Percentiles rank a stretch among this genome's conserved stretches.
Evolutionary conservation across 768 basidiomycete species (phyloP).

Genomic region (Tulasnella sp.): DNA sequence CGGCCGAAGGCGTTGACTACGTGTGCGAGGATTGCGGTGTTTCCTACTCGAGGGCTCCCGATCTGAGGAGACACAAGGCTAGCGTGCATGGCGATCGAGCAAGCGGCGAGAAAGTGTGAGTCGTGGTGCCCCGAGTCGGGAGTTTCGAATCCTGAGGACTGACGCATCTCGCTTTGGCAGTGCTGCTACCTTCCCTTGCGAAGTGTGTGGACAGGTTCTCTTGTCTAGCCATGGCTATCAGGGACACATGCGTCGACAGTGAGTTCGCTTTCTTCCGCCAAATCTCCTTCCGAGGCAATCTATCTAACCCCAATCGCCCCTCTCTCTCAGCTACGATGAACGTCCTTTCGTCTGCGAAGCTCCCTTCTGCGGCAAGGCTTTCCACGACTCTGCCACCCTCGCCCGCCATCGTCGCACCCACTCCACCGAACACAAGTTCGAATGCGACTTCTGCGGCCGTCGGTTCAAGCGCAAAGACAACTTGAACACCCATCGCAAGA

Average conservation of each 20-base stretch:
- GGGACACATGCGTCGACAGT: constrained; percentile 18
- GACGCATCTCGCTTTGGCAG: background rate
- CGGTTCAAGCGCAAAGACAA: constrained; percentile 19
- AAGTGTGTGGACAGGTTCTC: constrained; percentile 18
- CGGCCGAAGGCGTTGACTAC: constrained; percentile 5
- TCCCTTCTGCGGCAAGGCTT: constrained; percentile 51
- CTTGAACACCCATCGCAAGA: constrained; percentile 21
- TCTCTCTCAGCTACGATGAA: constrained; percentile 16
- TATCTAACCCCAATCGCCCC: background rate
- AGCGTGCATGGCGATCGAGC: constrained; percentile 13
- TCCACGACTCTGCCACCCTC: constrained; percentile 85
- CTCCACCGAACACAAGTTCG: constrained; percentile 21
- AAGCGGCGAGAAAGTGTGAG: constrained; percentile 18
- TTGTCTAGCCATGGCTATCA: constrained; percentile 18
- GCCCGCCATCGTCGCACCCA: constrained; percentile 86
- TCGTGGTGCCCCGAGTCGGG: background rate
- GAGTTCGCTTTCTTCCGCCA: background rate
- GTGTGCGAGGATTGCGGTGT: constrained; percentile 19
- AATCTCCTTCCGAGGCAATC: background rate
- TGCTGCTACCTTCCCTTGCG: constrained; percentile 16
- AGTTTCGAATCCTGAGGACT: background rate
- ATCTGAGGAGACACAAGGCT: constrained; percentile 17
- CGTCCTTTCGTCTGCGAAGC: constrained; percentile 22
- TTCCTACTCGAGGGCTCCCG: constrained; percentile 18
- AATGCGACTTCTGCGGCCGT: constrained; percentile 19